Evolutionary conservation across 208 protist species (phyloP).

Genomic region (Wallacemonas sp.): DNA sequence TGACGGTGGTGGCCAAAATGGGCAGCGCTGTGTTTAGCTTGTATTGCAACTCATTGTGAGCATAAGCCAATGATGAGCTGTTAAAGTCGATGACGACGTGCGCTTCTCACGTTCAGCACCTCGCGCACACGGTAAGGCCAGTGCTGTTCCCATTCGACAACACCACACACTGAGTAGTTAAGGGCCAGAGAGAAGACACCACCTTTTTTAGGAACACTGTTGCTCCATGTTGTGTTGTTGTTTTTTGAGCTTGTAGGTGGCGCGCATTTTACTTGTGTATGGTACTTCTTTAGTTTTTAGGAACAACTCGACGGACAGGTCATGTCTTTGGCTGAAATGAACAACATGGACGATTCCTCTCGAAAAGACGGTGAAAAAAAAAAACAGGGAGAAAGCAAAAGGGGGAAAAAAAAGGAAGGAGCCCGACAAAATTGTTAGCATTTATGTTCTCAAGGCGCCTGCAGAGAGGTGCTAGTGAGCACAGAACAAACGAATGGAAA

Average conservation of each 20-base stretch:
- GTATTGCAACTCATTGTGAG: not conserved
- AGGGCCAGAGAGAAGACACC: no score
- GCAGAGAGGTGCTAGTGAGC: constrained; percentile 1
- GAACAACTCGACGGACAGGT: no score
- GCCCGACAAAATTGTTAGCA: not conserved
- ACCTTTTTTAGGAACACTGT: no score
- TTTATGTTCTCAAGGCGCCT: not conserved
- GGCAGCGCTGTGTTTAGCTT: not conserved
- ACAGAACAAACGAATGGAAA: constrained; percentile 12
- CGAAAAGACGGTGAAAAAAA: constrained; percentile 5
- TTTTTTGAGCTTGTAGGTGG: no score
- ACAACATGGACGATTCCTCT: no score
- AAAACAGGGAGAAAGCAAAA: not conserved
- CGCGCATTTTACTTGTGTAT: no score
- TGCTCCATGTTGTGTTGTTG: no score
- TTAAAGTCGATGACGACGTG: constrained; percentile 9
- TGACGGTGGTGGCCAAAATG: no score
- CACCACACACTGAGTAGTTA: no score
- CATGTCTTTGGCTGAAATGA: no score
- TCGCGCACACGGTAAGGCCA: not conserved
- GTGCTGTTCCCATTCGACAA: no score
- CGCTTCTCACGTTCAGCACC: not conserved
- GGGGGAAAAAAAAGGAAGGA: not conserved
- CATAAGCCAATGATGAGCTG: constrained; percentile 14
- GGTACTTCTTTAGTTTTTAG: no score